Evolutionary conservation across 106 monocot genomes (phyloP).

Genomic region (Dendrobium huoshanense): DNA sequence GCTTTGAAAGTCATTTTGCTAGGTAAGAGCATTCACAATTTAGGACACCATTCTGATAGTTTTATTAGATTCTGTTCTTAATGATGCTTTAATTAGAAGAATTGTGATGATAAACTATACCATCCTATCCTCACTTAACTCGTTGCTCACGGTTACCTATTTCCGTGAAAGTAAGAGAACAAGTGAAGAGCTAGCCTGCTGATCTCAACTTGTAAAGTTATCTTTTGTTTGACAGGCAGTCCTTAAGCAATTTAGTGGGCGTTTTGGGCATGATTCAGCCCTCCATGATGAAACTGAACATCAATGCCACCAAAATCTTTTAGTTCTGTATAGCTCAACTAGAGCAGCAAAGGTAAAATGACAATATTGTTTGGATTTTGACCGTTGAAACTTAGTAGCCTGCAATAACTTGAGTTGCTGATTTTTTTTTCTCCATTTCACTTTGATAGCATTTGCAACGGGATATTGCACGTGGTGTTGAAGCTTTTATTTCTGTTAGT

Average conservation of each 20-base stretch:
- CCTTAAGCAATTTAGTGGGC: slow-evolving; percentile 68
- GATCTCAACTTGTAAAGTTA: background rate
- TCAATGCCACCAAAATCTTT: slow-evolving; percentile 67
- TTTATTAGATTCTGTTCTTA: background rate
- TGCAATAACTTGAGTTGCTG: background rate
- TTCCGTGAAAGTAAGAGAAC: background rate
- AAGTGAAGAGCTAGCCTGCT: background rate
- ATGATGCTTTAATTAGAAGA: background rate
- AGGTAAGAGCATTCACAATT: background rate
- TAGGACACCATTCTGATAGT: background rate
- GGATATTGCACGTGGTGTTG: slow-evolving; percentile 55
- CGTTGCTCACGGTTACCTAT: background rate
- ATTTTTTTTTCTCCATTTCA: background rate
- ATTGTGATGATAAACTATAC: background rate
- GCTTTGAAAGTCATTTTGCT: background rate
- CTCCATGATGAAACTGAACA: slow-evolving; percentile 59
- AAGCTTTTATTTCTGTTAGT: slow-evolving; percentile 57
- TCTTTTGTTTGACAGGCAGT: slow-evolving; percentile 45
- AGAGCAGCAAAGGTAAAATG: slow-evolving; percentile 68
- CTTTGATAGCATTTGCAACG: slow-evolving; percentile 68
- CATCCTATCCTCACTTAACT: background rate
- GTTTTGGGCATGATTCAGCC: slow-evolving; percentile 43
- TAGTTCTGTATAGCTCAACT: slow-evolving; percentile 66
- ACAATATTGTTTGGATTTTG: slow-evolving; percentile 1
- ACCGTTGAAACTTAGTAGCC: background rate